phyloP scores from a whole-genome alignment of 2,329 filamentous ascomycete genomes.

The Chalaropsis thielavioides region DNA sequence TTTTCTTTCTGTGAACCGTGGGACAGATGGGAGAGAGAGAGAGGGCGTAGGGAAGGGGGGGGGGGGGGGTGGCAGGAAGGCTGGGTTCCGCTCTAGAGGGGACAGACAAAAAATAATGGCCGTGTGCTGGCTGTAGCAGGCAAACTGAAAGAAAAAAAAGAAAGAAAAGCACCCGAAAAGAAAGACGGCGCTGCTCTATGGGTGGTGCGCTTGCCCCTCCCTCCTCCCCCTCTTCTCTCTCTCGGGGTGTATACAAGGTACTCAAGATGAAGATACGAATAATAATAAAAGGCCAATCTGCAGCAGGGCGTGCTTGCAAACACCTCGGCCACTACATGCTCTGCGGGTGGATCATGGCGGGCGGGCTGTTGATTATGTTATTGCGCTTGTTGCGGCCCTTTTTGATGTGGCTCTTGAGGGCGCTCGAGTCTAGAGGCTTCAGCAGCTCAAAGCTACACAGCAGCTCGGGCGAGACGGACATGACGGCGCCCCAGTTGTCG shows the following conservation, averaged over 20 bases:
- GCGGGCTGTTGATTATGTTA: constrained; percentile 84
- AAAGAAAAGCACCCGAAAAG: too few species aligned
- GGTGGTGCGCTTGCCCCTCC: too few species aligned
- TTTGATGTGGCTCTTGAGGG: constrained; percentile 97
- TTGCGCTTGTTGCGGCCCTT: constrained; percentile 90
- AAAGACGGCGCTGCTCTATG: too few species aligned
- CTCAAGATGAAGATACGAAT: too few species aligned
- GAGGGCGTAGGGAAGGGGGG: not conserved
- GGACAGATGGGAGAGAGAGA: not conserved
- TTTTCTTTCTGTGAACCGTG: not conserved
- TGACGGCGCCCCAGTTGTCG: constrained; percentile 97
- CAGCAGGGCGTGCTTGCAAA: too few species aligned
- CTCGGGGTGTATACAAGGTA: too few species aligned
- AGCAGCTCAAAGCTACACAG: constrained; percentile 94
- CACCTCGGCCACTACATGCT: constrained; percentile 11
- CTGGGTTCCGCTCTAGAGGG: not conserved
- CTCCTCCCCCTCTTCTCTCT: too few species aligned
- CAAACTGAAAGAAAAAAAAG: too few species aligned
- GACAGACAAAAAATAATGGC: not conserved
- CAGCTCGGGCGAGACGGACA: constrained; percentile 88
- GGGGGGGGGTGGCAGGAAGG: not conserved
- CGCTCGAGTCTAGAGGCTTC: constrained; percentile 90
- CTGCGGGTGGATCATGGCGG: constrained; percentile 14
- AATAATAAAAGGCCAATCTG: too few species aligned
- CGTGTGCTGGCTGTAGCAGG: too few species aligned